Evolutionary conservation across 352 stramenopile species (phyloP), one percentile per base, ranked within the genome.

Genomic region (Phytophthora foliorum): DNA sequence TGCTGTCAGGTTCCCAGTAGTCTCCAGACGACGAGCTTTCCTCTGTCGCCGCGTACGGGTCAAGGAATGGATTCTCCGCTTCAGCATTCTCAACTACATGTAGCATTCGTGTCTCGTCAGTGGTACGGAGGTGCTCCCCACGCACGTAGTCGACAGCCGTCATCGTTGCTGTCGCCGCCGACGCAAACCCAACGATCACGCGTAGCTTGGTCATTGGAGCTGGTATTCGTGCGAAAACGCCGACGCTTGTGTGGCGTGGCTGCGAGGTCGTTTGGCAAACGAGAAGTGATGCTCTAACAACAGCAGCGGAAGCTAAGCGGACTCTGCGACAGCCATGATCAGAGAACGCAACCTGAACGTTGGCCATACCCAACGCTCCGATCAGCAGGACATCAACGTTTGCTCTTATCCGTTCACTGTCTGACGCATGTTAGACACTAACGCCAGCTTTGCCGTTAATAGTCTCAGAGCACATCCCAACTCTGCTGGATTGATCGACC

Each of bases 151-250:
- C 39, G n/a, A 59, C 17, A n/a, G 25, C 29, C 21, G 55, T 58
- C 48, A 63, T 64, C 2, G 54, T 65, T 17, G 51, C 58, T 17
- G 41, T 62, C 17, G 56, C 63, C 5, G 51, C 46, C 13, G 38
- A 45, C 11, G 32, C 66, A 13, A 65, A 38, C 16, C 59, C 46
- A 14, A 69, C 29, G 21, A 74, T 61, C 16, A 57, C 42, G 7
- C 45, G 44, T n/a, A 69, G 19, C 13, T 69, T 74, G 17, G 51
- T 45, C 66, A 74, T 74, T 27, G 42, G 21, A 51, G 17, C 13
- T 34, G 8, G 6, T 24, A 22, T 45, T 17, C n/a, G 6, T 24
- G 14, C 36, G 34, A 6, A 39, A 39, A 39, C 4, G 11, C 11
- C 34, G 16, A 42, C 5, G 6, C 9, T 16, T 41, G n/a, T 46